Conservation (phyloP, 2,329 filamentous ascomycete species). For the Lojkania enalia region DNA sequence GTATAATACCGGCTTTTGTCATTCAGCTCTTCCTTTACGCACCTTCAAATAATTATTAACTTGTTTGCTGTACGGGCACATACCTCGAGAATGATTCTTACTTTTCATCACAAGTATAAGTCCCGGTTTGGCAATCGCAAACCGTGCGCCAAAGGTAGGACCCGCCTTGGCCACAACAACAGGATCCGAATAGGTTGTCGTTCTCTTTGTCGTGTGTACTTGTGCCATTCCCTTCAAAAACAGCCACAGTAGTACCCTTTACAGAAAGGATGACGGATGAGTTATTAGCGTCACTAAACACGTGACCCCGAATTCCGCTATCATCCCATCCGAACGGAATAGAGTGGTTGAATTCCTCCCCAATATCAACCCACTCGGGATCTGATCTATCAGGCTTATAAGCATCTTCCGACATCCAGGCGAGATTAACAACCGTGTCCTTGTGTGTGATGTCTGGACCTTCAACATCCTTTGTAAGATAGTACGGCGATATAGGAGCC, state of each 20-base stretch:
- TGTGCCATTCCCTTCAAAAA: constrained; percentile 43
- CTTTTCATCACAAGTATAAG: constrained; percentile 40
- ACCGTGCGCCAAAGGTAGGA: constrained; percentile 41
- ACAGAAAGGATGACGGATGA: constrained; percentile 38
- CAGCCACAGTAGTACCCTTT: constrained; percentile 41
- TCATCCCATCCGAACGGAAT: constrained; percentile 45
- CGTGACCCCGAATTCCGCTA: constrained; percentile 41
- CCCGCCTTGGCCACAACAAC: constrained; percentile 42
- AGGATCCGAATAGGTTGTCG: constrained; percentile 42
- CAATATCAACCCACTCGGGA: constrained; percentile 41
- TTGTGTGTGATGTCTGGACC: constrained; percentile 40
- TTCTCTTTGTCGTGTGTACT: constrained; percentile 43
- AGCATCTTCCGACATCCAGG: constrained; percentile 43
- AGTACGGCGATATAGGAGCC: constrained; percentile 33
- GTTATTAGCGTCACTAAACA: constrained; percentile 40
- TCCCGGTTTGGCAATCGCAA: constrained; percentile 41
- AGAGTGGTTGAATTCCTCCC: constrained; percentile 32
- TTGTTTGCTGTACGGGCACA: too few relatives aligned
- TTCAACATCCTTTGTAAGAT: constrained; percentile 32
- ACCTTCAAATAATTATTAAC: too few relatives aligned
- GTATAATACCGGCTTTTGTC: constrained; percentile 39
- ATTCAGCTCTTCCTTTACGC: constrained; percentile 34
- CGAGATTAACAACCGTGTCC: constrained; percentile 38
- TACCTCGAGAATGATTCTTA: too few relatives aligned
- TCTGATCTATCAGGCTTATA: constrained; percentile 39